phyloP scores from a whole-genome alignment of 495 filamentous ascomycete genomes.

The Penicillium cinerascens region DNA sequence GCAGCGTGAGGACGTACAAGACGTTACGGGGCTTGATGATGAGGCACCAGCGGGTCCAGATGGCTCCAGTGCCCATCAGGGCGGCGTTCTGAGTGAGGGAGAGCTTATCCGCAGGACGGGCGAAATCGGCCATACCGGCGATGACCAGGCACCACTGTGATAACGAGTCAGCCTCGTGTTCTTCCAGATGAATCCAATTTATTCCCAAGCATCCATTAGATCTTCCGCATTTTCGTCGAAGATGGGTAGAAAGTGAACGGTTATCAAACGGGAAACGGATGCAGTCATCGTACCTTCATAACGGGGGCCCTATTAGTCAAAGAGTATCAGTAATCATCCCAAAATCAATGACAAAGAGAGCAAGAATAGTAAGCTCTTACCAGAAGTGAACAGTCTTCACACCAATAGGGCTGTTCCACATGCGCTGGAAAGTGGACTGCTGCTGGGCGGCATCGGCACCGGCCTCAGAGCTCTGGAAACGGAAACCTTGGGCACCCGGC shows the following conservation, averaged over 20 bases:
- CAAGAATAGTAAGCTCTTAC: constrained; percentile 40
- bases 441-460: constrained; percentile 45
- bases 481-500: constrained; percentile 51
- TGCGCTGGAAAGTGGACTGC: constrained; percentile 61
- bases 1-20: constrained; percentile 53
- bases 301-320: constrained; percentile 71
- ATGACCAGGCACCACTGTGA: constrained; percentile 83
- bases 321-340: constrained; percentile 15
- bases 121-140: constrained; percentile 87
- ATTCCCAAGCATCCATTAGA: not conserved
- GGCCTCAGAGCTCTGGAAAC: constrained; percentile 64
- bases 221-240: not conserved
- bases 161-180: constrained; percentile 6
- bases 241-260: not conserved
- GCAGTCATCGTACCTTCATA: constrained; percentile 71
- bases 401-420: constrained; percentile 85
- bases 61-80: constrained; percentile 81
- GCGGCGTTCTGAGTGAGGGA: constrained; percentile 89
- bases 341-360: not conserved
- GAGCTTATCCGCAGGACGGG: constrained; percentile 86
- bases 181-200: not conserved
- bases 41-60: constrained; percentile 99
- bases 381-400: constrained; percentile 98
- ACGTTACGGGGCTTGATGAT: constrained; percentile 92
- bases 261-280: constrained; percentile 6